These are phyloP conservation scores for Ophiostoma ips DNA, from an alignment of 2,329 filamentous ascomycete species.

Conservation along the genomic window DNA sequence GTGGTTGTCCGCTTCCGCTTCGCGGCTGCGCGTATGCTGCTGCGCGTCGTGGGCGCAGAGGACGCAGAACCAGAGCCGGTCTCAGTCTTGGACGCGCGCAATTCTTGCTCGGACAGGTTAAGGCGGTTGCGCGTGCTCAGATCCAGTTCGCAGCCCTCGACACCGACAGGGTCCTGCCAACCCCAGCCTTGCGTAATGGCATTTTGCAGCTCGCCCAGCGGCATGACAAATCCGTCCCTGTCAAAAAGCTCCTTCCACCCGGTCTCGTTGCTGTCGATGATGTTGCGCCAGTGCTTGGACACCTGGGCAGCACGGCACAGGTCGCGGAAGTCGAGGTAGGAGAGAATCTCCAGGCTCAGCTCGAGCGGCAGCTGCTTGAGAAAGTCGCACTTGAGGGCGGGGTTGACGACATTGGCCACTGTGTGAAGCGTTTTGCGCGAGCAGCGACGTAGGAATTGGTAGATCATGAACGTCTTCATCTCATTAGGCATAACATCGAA, in stretches of 20 bases:
- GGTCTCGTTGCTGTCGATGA: constrained; percentile 84
- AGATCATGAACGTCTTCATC: constrained; percentile 94
- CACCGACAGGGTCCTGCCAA: constrained; percentile 77
- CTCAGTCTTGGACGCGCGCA: constrained; percentile 21
- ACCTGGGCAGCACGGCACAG: constrained; percentile 86
- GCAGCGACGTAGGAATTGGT: constrained; percentile 80
- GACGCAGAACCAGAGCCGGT: not conserved
- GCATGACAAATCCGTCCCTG: constrained; percentile 63
- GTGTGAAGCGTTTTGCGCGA: constrained; percentile 78
- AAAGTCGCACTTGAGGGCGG: constrained; percentile 89
- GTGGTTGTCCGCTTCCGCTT: constrained; percentile 43
- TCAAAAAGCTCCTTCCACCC: constrained; percentile 93
- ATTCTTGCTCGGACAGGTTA: not conserved
- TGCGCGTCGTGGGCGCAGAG: not conserved
- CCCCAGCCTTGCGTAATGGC: constrained; percentile 91
- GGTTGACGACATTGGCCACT: constrained; percentile 82
- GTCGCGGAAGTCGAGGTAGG: constrained; percentile 72
- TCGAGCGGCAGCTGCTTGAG: constrained; percentile 71
- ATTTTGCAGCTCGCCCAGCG: constrained; percentile 68
- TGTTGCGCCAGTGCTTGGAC: constrained; percentile 82
- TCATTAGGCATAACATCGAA: constrained; percentile 86
- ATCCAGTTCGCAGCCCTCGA: constrained; percentile 67
- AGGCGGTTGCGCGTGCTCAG: constrained; percentile 44
- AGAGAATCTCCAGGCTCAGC: constrained; percentile 73
- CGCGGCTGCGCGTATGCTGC: constrained; percentile 13